A percentile compares a stretch with the other conserved stretches of the same genome.
These are phyloP conservation scores for Oleoguttula mirabilis DNA, from an alignment of 495 filamentous ascomycete genomes.

Conservation along the genomic window DNA sequence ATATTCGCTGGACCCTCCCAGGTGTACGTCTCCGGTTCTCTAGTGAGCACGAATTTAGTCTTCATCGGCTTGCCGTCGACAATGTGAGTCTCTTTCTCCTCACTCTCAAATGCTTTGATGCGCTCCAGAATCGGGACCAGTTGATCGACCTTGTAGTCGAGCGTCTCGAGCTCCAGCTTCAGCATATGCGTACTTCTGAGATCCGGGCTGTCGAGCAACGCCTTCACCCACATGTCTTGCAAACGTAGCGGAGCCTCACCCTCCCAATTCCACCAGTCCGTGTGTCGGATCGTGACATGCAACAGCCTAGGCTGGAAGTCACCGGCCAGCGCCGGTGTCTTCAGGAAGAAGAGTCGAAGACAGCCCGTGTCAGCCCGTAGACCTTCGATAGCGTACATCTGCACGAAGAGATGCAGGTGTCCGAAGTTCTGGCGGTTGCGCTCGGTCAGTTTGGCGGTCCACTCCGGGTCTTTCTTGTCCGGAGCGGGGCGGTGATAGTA, in stretches of 20 bases:
- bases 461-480: neutral
- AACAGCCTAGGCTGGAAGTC: slow-evolving; percentile 19
- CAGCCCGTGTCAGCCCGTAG: neutral
- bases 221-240: slow-evolving; percentile 13
- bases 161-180: slow-evolving; percentile 20
- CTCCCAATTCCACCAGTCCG: slow-evolving; percentile 31
- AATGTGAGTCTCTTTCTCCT: slow-evolving; percentile 19
- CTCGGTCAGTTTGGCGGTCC: slow-evolving; percentile 6
- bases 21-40: neutral
- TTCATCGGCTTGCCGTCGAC: slow-evolving; percentile 4
- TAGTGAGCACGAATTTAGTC: slow-evolving; percentile 9
- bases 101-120: slow-evolving; percentile 23
- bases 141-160: slow-evolving; percentile 16
- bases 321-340: neutral
- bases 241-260: slow-evolving; percentile 16
- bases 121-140: slow-evolving; percentile 20
- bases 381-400: slow-evolving; percentile 11
- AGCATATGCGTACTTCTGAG: slow-evolving; percentile 6
- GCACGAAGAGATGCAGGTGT: slow-evolving; percentile 12
- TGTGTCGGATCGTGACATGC: slow-evolving; percentile 26
- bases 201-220: slow-evolving; percentile 12
- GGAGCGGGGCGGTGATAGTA: slow-evolving; percentile 12
- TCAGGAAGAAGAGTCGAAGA: slow-evolving; percentile 3
- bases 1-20: slow-evolving; percentile 16
- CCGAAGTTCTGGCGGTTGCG: slow-evolving; percentile 14